These are phyloP conservation scores for Rhodomyrtus psidioides DNA, from an alignment of 441 rosid species.

Conservation along the genomic window DNA sequence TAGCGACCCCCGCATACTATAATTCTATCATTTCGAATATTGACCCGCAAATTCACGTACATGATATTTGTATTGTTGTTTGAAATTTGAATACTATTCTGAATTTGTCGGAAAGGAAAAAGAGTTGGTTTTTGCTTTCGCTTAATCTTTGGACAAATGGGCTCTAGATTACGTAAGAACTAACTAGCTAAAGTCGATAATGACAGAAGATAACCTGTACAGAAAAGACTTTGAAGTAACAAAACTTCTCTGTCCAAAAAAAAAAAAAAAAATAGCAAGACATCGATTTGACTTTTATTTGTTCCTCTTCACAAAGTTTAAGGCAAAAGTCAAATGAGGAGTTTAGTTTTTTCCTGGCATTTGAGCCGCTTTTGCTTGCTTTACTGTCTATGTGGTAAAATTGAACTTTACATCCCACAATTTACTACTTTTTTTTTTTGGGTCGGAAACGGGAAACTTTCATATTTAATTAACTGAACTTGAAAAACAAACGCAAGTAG, in stretches of 20 bases:
- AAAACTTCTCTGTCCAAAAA: background rate
- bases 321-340: background rate
- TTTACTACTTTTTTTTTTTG: no score
- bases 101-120: background rate
- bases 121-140: background rate
- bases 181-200: background rate
- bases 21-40: background rate
- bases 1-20: no score
- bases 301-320: background rate
- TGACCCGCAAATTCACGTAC: background rate
- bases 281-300: background rate
- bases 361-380: background rate
- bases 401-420: background rate
- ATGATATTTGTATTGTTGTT: background rate
- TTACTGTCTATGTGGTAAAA: background rate
- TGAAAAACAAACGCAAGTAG: no score
- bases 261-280: background rate
- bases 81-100: background rate
- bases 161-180: background rate
- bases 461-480: no score
- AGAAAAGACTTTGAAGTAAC: background rate
- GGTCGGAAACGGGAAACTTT: no score
- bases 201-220: background rate
- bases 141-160: background rate
- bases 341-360: background rate